Base-by-base conservation (phyloP, 352 stramenopile genomes). In the Globisporangium carolinianum region DNA sequence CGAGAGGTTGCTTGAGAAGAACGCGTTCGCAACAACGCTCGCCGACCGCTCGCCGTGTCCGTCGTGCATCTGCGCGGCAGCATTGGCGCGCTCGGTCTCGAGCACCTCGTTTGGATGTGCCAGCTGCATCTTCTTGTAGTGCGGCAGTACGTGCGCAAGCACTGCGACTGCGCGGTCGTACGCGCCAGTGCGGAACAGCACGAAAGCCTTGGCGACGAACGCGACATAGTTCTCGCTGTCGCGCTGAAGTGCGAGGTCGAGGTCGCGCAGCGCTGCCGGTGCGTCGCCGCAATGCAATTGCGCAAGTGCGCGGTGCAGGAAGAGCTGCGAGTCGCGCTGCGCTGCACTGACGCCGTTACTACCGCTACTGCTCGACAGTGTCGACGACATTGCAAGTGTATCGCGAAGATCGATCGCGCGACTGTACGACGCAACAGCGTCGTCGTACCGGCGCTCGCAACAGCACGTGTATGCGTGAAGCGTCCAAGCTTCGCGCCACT, bases 381-480 rank as follows among this genome's bases (percentile, higher is more conserved):
- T 32, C 24, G 24, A 32, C 1, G 24, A 32, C 24, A 32, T 32
- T 32, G 24, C 24, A 32, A 42, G 53, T 0, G 51, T 17, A 53
- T 77, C 62, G 0, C 53, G 60, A 11, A 78, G 53, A 3, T 53
- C 55, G 11, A 79, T 78, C 3, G 69, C 69, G 2, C 60, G 68
- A 3, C 65, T 69, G 47, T 83, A 83, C 2, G 73, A 71, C 12
- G 53, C 51, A 0, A 74, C 57, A 0, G 77, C 72, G 0, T 65
- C 46, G 14, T 76, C 63, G 36, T 62, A 83, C 1, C 57, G 66
- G 2, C 61, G 51, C 0, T 45, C 52, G 52, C 71, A 83, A 45
- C 81, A 86, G 43, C 62, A 63, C 0, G 62, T 51, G 54, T 87
- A 87, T 1, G 67, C 77, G 10, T 77, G 61, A 4, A 83, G 52